Percentiles rank a stretch among this genome's conserved stretches.
Conservation (phyloP, 140 eudicot species). For the Anethum foeniculum region DNA sequence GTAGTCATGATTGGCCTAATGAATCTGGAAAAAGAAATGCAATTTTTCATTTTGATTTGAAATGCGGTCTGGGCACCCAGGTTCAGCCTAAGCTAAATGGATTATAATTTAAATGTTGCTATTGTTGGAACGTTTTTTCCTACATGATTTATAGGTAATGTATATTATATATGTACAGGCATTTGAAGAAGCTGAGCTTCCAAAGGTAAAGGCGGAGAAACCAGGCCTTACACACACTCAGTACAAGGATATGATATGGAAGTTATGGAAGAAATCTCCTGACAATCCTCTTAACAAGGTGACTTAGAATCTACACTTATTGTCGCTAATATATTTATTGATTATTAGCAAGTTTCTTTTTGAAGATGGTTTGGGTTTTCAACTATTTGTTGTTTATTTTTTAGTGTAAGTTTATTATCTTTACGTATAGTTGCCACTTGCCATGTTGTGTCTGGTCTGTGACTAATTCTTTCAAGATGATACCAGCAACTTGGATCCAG, state of each 20-base stretch:
- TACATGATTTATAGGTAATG: not conserved
- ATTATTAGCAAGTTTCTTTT: not conserved
- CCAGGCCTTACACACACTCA: conserved; percentile 97
- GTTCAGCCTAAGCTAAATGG: not conserved
- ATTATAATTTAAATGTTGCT: not conserved
- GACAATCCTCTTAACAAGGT: conserved; percentile 97
- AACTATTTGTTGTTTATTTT: not conserved
- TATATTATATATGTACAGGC: conserved; percentile 37
- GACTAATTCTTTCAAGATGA: not conserved
- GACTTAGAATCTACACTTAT: not conserved
- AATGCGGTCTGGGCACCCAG: not conserved
- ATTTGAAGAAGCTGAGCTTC: conserved; percentile 96
- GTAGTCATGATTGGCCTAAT: not conserved
- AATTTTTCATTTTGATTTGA: not conserved
- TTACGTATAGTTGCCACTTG: not conserved
- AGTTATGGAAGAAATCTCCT: conserved; percentile 95
- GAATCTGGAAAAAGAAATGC: not conserved
- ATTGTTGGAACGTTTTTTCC: not conserved
- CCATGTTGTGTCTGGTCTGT: not conserved
- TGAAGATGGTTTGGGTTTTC: not conserved
- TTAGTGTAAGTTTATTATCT: too few species aligned
- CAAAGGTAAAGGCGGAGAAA: conserved; percentile 78
- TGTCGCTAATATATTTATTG: not conserved
- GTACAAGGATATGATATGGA: conserved; percentile 94
- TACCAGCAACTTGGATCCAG: not conserved